Percentiles rank a stretch among this genome's conserved stretches.
phyloP scores from a whole-genome alignment of 2,329 filamentous ascomycete genomes.

The Neocucurbitaria cava region DNA sequence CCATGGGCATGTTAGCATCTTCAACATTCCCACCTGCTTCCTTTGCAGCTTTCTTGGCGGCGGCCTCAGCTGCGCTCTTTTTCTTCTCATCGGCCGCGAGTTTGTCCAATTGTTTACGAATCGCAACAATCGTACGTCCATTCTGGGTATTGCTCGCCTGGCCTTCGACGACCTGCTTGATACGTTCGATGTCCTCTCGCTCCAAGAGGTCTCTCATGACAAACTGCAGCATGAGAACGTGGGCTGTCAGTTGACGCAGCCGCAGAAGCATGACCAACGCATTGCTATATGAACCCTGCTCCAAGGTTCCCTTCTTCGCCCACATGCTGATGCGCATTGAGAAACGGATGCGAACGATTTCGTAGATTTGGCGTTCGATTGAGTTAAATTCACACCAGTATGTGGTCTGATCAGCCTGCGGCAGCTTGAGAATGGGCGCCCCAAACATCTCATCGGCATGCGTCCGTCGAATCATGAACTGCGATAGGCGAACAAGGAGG shows the following conservation, averaged over 20 bases:
- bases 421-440: conserved; percentile 62
- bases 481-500: conserved; percentile 48
- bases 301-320: conserved; percentile 26
- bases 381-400: conserved; percentile 58
- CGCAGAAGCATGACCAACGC: conserved; percentile 57
- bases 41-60: conserved; percentile 9
- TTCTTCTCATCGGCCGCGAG: conserved; percentile 26
- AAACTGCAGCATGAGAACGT: conserved; percentile 57
- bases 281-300: conserved; percentile 49
- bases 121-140: conserved; percentile 27
- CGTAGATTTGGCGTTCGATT: conserved; percentile 62
- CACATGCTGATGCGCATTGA: conserved; percentile 51
- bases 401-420: conserved; percentile 54
- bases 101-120: conserved; percentile 40
- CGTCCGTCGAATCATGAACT: conserved; percentile 63
- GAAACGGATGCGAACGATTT: conserved; percentile 57
- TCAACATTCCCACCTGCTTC: conserved; percentile 2
- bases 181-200: conserved; percentile 53
- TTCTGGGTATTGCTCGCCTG: conserved; percentile 20
- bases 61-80: conserved; percentile 10
- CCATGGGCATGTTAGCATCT: conserved; percentile 5
- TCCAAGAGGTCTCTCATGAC: conserved; percentile 56
- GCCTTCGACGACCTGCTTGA: conserved; percentile 44
- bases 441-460: conserved; percentile 61
- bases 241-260: conserved; percentile 60